Conservation (phyloP, 371 early-diverging fungal genomes). For the Actinomucor elegans region DNA sequence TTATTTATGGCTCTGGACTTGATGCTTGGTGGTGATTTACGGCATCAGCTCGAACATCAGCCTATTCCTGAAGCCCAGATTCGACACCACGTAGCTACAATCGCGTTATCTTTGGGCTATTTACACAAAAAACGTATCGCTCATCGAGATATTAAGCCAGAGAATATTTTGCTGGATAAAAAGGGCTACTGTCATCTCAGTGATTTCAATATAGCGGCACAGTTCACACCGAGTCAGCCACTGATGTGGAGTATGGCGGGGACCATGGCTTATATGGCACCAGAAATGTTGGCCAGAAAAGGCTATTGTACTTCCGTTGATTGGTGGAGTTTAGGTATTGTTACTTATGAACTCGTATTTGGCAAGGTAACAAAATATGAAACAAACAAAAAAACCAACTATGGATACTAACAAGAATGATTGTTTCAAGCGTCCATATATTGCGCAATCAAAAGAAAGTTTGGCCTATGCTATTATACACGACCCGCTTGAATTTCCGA, state of each 20-base stretch:
- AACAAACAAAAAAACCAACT: not conserved
- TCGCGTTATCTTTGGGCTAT: constrained; percentile 71
- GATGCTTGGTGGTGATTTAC: constrained; percentile 85
- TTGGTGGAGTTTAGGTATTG: constrained; percentile 90
- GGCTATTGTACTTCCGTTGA: constrained; percentile 74
- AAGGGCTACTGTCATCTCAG: constrained; percentile 82
- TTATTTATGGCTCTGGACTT: constrained; percentile 75
- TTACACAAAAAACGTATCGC: constrained; percentile 62
- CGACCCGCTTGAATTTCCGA: constrained; percentile 60
- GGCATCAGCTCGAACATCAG: constrained; percentile 66
- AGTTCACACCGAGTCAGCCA: constrained; percentile 53
- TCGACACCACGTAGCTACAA: constrained; percentile 72
- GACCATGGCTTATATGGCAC: constrained; percentile 76
- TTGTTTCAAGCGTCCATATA: constrained; percentile 68
- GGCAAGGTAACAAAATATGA: constrained; percentile 54
- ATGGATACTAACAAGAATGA: not conserved
- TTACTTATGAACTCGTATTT: constrained; percentile 77
- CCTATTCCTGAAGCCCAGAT: constrained; percentile 63
- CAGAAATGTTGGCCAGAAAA: constrained; percentile 69
- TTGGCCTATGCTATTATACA: constrained; percentile 60
- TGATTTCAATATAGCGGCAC: constrained; percentile 84
- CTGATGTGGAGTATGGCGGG: constrained; percentile 65
- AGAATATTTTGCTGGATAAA: constrained; percentile 85
- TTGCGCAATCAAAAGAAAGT: constrained; percentile 68
- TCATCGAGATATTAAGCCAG: constrained; percentile 86